Evolutionary conservation across 73 alveolate species (phyloP).

Genomic region (Tetrahymena malaccensis): DNA sequence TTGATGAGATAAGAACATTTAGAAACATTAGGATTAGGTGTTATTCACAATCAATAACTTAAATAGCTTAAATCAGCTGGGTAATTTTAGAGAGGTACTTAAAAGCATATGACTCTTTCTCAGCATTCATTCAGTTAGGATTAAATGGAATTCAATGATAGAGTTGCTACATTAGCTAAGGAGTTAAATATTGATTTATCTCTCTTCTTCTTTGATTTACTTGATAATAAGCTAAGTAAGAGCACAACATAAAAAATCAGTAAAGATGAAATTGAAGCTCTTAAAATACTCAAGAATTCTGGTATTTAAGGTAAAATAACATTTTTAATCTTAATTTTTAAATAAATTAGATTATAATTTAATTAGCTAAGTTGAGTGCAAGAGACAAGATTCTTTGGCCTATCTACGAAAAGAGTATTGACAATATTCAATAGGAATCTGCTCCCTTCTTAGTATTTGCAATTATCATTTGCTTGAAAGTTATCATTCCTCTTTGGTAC

Average conservation of each 20-base stretch:
- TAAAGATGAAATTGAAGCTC: not conserved
- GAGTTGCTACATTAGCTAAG: not conserved
- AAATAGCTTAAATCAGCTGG: not conserved
- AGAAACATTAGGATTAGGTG: not conserved
- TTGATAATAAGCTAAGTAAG: not conserved
- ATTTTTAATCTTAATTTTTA: not conserved
- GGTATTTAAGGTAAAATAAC: not conserved
- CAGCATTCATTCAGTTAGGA: not conserved
- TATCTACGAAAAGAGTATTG: not conserved
- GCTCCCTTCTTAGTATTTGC: not conserved
- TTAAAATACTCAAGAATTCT: not conserved
- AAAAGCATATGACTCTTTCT: not conserved
- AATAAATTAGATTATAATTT: too few relatives aligned
- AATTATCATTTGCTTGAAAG: not conserved
- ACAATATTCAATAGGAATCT: not conserved
- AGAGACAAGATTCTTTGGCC: not conserved
- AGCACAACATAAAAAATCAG: not conserved
- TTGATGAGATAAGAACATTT: not conserved
- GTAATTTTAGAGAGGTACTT: not conserved
- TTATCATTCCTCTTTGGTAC: not conserved
- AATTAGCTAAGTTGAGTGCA: not conserved
- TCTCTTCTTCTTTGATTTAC: not conserved
- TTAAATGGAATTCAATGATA: not conserved
- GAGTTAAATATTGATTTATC: not conserved
- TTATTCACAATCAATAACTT: not conserved